A percentile compares a stretch with the other conserved stretches of the same genome.
phyloP scores from a whole-genome alignment of 2,329 filamentous ascomycete species.

The Hypoxylon sp. region DNA sequence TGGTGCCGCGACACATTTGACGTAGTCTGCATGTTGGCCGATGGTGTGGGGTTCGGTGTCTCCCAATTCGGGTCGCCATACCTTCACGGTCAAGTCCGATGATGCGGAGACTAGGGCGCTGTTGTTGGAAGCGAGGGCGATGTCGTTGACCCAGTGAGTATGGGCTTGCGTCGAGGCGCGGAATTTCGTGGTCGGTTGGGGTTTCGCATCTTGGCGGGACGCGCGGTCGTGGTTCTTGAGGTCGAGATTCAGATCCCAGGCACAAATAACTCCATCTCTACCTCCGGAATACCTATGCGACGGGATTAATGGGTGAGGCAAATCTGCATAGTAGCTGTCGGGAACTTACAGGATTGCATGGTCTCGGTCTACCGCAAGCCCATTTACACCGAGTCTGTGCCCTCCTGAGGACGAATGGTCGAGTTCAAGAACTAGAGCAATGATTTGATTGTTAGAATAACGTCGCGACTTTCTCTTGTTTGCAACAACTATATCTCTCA shows the following conservation, averaged over 20 bases:
- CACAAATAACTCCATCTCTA: constrained; percentile 93
- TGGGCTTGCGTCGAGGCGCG: constrained; percentile 77
- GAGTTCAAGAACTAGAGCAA: constrained; percentile 66
- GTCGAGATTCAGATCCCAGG: constrained; percentile 88
- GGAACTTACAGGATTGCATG: constrained; percentile 84
- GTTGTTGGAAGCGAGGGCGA: constrained; percentile 82
- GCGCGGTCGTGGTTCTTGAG: constrained; percentile 55
- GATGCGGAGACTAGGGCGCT: constrained; percentile 87
- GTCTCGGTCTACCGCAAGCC: constrained; percentile 85
- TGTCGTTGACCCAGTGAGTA: constrained; percentile 97
- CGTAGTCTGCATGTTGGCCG: constrained; percentile 94
- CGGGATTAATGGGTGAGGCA: constrained; percentile 33
- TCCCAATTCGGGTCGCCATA: constrained; percentile 83
- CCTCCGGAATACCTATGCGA: constrained; percentile 87
- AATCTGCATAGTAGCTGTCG: constrained; percentile 27
- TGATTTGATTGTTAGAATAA: constrained; percentile 24
- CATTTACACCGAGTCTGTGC: constrained; percentile 94
- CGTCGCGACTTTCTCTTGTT: constrained; percentile 8
- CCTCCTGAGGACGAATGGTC: constrained; percentile 74
- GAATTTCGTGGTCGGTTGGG: constrained; percentile 66
- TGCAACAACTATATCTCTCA: constrained; percentile 2
- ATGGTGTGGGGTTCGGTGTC: constrained; percentile 80
- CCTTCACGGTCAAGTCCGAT: constrained; percentile 92
- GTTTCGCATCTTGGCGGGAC: constrained; percentile 52
- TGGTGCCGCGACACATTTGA: constrained; percentile 91